phyloP scores from a whole-genome alignment of 352 stramenopile genomes.

The Globisporangium okanoganense region DNA sequence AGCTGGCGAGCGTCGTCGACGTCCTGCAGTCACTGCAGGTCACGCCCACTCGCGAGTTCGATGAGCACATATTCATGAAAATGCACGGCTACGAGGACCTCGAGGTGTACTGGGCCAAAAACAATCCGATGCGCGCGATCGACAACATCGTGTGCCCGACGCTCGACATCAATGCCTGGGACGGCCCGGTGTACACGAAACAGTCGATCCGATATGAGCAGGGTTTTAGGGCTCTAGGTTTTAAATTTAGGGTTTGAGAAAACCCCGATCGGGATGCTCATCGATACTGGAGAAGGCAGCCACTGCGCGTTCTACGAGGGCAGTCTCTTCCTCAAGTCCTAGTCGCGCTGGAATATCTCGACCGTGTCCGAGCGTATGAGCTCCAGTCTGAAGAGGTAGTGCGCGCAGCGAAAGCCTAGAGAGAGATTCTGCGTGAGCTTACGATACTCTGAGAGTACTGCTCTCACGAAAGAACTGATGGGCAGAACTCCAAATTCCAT shows the following conservation, averaged over 20 bases:
- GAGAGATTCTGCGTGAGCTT: no score
- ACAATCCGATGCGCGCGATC: conserved; percentile 72
- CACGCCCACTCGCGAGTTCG: conserved; percentile 58
- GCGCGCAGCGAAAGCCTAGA: no score
- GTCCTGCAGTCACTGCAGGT: conserved; percentile 37
- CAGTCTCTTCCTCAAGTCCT: conserved; percentile 55
- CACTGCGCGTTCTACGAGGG: conserved; percentile 79
- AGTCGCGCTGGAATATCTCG: conserved; percentile 58
- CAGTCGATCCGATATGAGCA: conserved; percentile 60
- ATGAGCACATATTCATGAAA: conserved; percentile 71
- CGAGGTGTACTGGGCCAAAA: conserved; percentile 63
- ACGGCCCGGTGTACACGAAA: conserved; percentile 76
- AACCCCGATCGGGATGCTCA: conserved; percentile 50
- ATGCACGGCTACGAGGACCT: conserved; percentile 67
- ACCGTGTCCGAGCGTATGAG: conserved; percentile 41
- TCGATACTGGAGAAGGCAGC: conserved; percentile 49
- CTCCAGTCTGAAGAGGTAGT: no score
- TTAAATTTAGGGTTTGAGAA: conserved; percentile 45
- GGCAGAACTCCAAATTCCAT: no score
- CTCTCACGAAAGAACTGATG: no score
- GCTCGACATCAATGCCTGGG: conserved; percentile 68
- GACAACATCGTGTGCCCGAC: conserved; percentile 47
- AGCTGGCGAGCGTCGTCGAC: conserved; percentile 44
- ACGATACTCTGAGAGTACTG: no score
- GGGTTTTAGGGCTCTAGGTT: no score